phyloP scores from a whole-genome alignment of 106 monocot species.

The Alisma plantagoaquatica region DNA sequence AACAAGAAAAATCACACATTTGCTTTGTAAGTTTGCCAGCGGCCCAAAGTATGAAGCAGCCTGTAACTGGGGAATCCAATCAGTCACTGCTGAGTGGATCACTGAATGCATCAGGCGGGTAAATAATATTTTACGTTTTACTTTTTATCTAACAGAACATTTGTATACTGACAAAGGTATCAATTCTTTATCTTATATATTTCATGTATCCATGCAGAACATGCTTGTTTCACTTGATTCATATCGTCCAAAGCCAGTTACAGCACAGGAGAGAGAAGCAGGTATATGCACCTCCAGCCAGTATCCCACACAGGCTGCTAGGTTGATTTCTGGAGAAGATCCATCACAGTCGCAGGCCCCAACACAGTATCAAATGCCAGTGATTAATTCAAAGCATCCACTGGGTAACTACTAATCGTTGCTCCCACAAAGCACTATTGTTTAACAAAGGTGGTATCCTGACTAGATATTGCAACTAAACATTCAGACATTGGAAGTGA shows the following conservation, averaged over 20 bases:
- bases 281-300: conserved; percentile 71
- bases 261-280: conserved; percentile 69
- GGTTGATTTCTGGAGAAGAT: conserved; percentile 27
- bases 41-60: conserved; percentile 89
- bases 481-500: too few relatives aligned
- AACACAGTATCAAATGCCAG: conserved; percentile 17
- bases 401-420: conserved; percentile 27
- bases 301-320: conserved; percentile 66
- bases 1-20: conserved; percentile 69
- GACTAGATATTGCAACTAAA: too few relatives aligned
- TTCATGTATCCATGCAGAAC: too few relatives aligned
- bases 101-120: conserved; percentile 74
- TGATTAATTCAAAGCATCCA: conserved; percentile 6
- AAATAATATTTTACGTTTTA: conserved; percentile 1
- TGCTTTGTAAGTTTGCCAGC: conserved; percentile 82
- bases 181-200: too few relatives aligned
- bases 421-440: too few relatives aligned
- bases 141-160: too few relatives aligned
- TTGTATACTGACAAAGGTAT: too few relatives aligned
- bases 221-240: conserved; percentile 47
- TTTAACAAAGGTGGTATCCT: too few relatives aligned
- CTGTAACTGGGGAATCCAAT: conserved; percentile 63
- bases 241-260: conserved; percentile 60
- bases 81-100: conserved; percentile 85
- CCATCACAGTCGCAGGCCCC: conserved; percentile 37